phyloP scores from a whole-genome alignment of 2,329 filamentous ascomycete genomes.

The Claviceps sp. region DNA sequence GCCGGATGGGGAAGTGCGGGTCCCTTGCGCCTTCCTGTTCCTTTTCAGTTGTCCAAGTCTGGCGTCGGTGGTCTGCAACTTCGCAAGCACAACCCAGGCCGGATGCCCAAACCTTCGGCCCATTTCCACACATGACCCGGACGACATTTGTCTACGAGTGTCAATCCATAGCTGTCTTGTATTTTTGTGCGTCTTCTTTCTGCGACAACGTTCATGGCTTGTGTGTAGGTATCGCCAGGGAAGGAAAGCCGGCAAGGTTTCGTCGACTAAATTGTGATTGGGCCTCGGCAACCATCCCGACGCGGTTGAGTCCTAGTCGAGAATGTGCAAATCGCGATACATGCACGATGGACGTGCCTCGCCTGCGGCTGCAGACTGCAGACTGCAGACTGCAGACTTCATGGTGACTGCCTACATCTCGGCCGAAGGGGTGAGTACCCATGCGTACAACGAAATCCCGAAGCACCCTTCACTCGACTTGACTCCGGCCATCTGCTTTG shows the following conservation, averaged over 20 bases:
- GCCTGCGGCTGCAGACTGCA: not conserved
- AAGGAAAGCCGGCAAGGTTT: too few species aligned
- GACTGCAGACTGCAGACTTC: not conserved
- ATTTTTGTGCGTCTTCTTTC: too few species aligned
- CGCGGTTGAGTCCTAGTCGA: not conserved
- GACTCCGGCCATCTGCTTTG: not conserved
- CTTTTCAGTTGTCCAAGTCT: too few species aligned
- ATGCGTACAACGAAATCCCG: not conserved
- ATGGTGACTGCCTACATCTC: constrained; percentile 2
- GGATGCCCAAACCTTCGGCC: constrained; percentile 3
- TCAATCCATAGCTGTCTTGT: too few species aligned
- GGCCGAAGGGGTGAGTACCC: constrained; percentile 3
- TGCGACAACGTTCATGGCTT: too few species aligned
- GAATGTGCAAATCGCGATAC: not conserved
- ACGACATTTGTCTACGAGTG: too few species aligned
- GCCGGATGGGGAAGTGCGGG: too few species aligned
- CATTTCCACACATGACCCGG: too few species aligned
- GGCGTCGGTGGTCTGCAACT: not conserved
- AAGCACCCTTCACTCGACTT: not conserved
- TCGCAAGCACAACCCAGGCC: constrained; percentile 5
- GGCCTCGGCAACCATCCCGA: too few species aligned
- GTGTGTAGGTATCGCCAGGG: too few species aligned
- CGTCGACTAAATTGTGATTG: too few species aligned
- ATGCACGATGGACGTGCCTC: not conserved
- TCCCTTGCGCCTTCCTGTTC: not conserved